Evolutionary conservation across 2,329 filamentous ascomycete species (phyloP).

Genomic region (Hymenoscyphus fructigenus): DNA sequence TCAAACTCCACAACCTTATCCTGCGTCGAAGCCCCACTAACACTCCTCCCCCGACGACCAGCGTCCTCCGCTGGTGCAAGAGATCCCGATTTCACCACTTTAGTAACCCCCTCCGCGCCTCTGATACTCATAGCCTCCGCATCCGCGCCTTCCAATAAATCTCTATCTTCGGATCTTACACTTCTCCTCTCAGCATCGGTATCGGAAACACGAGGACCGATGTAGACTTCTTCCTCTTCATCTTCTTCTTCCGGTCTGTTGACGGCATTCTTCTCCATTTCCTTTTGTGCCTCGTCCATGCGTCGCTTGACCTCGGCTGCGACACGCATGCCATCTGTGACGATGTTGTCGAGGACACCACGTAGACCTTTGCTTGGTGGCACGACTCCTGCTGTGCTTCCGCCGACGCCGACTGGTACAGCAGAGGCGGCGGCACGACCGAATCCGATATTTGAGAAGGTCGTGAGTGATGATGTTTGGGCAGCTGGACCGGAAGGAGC

Average conservation of each 20-base stretch:
- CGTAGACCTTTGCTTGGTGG: conserved; percentile 70
- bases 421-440: conserved; percentile 44
- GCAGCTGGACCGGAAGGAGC: conserved; percentile 40
- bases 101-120: conserved; percentile 31
- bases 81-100: conserved; percentile 19
- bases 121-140: conserved; percentile 56
- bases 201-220: conserved; percentile 43
- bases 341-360: conserved; percentile 94
- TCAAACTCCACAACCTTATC: conserved; percentile 48
- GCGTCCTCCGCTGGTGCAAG: conserved; percentile 22
- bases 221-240: conserved; percentile 66
- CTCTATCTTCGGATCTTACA: conserved; percentile 65
- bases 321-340: conserved; percentile 94
- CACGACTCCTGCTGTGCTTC: conserved; percentile 32
- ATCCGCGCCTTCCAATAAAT: conserved; percentile 72
- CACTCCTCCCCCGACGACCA: conserved; percentile 30
- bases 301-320: conserved; percentile 86
- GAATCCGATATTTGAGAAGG: conserved; percentile 73
- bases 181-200: conserved; percentile 61
- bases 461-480: conserved; percentile 73
- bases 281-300: conserved; percentile 94
- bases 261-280: conserved; percentile 81
- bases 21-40: conserved; percentile 34
- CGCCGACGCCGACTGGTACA: conserved; percentile 38
- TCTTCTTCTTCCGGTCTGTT: conserved; percentile 66